Conservation (phyloP, 2,329 filamentous ascomycete genomes). For the Drechslera avenae region DNA sequence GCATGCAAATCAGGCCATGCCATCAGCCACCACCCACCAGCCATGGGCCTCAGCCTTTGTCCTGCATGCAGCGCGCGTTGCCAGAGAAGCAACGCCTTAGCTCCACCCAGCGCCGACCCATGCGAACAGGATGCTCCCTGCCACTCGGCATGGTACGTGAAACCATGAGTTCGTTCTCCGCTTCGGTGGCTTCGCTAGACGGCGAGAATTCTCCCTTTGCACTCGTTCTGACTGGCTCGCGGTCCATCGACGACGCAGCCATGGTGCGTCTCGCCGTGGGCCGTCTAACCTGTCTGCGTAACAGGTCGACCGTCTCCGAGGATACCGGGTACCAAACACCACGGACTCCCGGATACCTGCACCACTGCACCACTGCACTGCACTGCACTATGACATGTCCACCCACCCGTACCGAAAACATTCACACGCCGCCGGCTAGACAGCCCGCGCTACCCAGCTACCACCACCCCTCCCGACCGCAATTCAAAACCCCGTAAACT, state of each 20-base stretch:
- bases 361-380: no score
- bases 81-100: constrained; percentile 26
- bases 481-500: no score
- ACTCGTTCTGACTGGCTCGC: constrained; percentile 10
- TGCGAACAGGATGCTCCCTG: constrained; percentile 31
- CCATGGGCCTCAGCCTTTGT: constrained; percentile 12
- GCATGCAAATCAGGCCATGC: no score
- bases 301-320: constrained; percentile 33
- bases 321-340: constrained; percentile 22
- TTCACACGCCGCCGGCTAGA: no score
- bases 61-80: constrained; percentile 24
- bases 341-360: constrained; percentile 19
- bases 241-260: neutral
- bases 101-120: constrained; percentile 27
- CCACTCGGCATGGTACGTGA: constrained; percentile 26
- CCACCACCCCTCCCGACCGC: no score
- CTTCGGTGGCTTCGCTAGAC: constrained; percentile 24
- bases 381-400: neutral
- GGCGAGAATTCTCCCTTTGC: constrained; percentile 16
- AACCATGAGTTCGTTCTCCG: constrained; percentile 34
- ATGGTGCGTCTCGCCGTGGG: neutral
- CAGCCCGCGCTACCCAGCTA: no score
- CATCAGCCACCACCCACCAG: neutral
- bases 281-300: constrained; percentile 25
- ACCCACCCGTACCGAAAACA: no score